Evolutionary conservation across 2,329 filamentous ascomycete genomes (phyloP), one percentile per base, ranked within the genome.

Genomic region (Penicillium hesseltinei): DNA sequence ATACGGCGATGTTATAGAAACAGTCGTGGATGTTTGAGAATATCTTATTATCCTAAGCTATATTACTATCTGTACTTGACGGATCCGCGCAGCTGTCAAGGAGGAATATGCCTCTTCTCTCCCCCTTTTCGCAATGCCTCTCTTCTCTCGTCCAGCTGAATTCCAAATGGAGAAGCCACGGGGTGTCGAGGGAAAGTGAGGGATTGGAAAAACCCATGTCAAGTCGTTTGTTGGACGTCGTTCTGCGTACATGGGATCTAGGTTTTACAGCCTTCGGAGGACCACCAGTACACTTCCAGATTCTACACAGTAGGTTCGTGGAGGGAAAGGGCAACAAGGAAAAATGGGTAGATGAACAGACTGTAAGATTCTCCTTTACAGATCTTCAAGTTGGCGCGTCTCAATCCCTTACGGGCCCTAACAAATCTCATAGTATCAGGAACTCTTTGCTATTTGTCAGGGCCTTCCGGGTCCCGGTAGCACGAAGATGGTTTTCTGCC

Each of bases 401-500:
- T 23, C 23, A 23, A 23, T 46, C 0, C 7, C 4, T 49, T 44
- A 17, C 31, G 40, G 1, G 5, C 47, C 51, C 47, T 49, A 47
- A 48, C 8, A 21, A 3, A 29, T 19, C 43, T 29, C 29, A 39
- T 49, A 88, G 84, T 90, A 87, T 71, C 85, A 89, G 70, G 88
- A 91, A 66, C 79, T 91, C 0, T 91, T 91, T 70, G 86, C 84
- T 27, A 74, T 91, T 45, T 84, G 81, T 19, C 88, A 91, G 73
- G 84, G 85, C 1, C 77, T 90, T 2, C 85, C 84, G 0, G 88
- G 88, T 0, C 88, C 88, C 0, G 88, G 65, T 0, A 88, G 84
- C 60, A 90, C 88, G 2, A 91, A 91, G 68, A 88, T 91, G 83
- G 69, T 84, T 0, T 90, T 88, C 59, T 88, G 83, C 58, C 84